Base-by-base conservation (phyloP, 2,329 filamentous ascomycete genomes). In the Cytospora chrysosperma region DNA sequence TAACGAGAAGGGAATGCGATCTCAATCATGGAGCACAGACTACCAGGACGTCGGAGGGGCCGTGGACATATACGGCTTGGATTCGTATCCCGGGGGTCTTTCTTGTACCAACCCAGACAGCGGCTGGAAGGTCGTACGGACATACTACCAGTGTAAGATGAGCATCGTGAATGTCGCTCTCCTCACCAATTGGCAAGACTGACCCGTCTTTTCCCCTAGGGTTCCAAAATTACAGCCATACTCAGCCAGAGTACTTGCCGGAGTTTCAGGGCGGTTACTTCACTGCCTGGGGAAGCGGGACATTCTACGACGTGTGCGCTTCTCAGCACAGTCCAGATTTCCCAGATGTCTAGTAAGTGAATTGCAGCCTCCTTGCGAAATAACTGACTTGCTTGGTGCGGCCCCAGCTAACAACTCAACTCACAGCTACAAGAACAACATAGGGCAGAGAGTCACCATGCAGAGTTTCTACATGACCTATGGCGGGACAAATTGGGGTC, bases 401-500 rank as follows among this genome's bases (percentile, higher is more conserved):
- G 40, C 8, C 15, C 2, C 19, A 19, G 24, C 19, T 19, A 32
- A 50, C 54, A 7, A 60, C 27, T 24, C 15, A 17, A 24, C 12
- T 6, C 1, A 17, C 19, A 65, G 64, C 62, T 85, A 84, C 69
- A 84, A 84, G 69, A 82, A 84, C 67, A 80, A 84, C 58, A 78
- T 85, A 61, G 82, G 77, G 7, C 81, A 83, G 59, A 73, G 78
- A 26, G 74, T 78, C 1, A 83, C 81, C 0, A 69, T 83, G 13
- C 72, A 81, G 37, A 83, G 75, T 53, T 64, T 84, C 17, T 85
- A 84, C 67, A 84, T 85, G 76, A 76, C 77, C 0, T 82, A 76
- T 67, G 82, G 82, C n/a, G 82, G 82, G 1, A 85, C 82, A 0
- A 84, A 82, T 65, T 85, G 82, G 82, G 82, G 80, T 9, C 79